Conservation (phyloP, 345 rosid genomes). For the Cardiospermum halicacabum region DNA sequence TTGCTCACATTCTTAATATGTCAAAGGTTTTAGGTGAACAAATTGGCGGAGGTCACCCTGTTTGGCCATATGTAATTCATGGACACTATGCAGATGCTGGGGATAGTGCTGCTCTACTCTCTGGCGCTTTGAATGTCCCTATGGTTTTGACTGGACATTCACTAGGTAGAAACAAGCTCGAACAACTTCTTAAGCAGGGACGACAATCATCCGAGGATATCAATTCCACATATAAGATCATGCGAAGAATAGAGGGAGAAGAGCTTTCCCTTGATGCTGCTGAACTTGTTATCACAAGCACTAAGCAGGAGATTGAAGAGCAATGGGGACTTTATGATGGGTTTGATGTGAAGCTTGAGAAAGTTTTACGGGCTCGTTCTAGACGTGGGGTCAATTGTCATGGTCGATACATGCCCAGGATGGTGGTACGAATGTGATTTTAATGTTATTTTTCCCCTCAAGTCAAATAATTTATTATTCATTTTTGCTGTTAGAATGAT, state of each 20-base stretch:
- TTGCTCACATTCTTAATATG: constrained; percentile 86
- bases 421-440: constrained; percentile 56
- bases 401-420: constrained; percentile 95
- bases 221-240: constrained; percentile 85
- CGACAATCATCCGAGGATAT: constrained; percentile 87
- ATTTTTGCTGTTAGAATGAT: not conserved
- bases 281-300: constrained; percentile 94
- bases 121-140: constrained; percentile 94
- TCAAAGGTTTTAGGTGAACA: constrained; percentile 87
- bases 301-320: constrained; percentile 91
- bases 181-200: constrained; percentile 92
- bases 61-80: constrained; percentile 96
- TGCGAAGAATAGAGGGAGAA: constrained; percentile 91
- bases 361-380: constrained; percentile 83
- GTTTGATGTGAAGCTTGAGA: constrained; percentile 95
- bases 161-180: constrained; percentile 94
- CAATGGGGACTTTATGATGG: constrained; percentile 99
- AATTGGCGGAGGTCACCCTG: constrained; percentile 74
- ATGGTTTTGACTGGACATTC: constrained; percentile 99
- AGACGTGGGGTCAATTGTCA: constrained; percentile 93
- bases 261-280: constrained; percentile 96
- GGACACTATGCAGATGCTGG: constrained; percentile 99
- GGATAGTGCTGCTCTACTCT: constrained; percentile 82
- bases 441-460: not conserved
- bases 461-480: not conserved